These are phyloP conservation scores for Candida lessepsii DNA, from an alignment of 805 yeast genomes.

Conservation along the genomic window DNA sequence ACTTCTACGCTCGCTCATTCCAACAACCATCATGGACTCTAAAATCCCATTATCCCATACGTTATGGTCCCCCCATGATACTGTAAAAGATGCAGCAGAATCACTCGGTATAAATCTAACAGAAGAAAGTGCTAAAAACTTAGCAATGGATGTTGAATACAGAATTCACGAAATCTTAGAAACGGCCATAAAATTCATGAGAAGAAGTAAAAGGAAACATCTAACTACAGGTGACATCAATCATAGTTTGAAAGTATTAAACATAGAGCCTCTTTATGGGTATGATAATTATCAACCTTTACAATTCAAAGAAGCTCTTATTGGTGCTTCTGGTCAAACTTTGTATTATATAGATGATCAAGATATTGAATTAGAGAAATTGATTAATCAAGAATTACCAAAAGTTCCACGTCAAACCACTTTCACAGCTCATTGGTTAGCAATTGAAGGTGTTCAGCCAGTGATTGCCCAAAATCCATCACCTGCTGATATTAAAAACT, in stretches of 20 bases:
- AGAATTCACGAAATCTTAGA: slow-evolving; percentile 93
- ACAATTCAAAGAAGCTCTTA: slow-evolving; percentile 80
- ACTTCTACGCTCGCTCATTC: background rate
- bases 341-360: slow-evolving; percentile 89
- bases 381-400: slow-evolving; percentile 92
- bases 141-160: slow-evolving; percentile 99
- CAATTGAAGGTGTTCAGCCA: slow-evolving; percentile 98
- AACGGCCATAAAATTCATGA: slow-evolving; percentile 93
- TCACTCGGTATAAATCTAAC: slow-evolving; percentile 78
- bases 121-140: slow-evolving; percentile 89
- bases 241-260: slow-evolving; percentile 77
- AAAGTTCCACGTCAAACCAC: slow-evolving; percentile 91
- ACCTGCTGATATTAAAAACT: slow-evolving; percentile 68
- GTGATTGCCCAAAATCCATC: slow-evolving; percentile 95
- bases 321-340: slow-evolving; percentile 85
- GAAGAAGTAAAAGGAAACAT: slow-evolving; percentile 84
- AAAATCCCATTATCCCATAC: slow-evolving; percentile 77
- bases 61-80: slow-evolving; percentile 95
- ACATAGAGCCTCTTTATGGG: slow-evolving; percentile 93
- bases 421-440: slow-evolving; percentile 95
- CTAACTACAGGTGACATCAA: slow-evolving; percentile 79
- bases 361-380: slow-evolving; percentile 89
- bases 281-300: slow-evolving; percentile 72
- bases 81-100: slow-evolving; percentile 95
- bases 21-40: slow-evolving; percentile 11